These are phyloP conservation scores for Penicillium pancosmium DNA, from an alignment of 495 filamentous ascomycete species.

Conservation along the genomic window DNA sequence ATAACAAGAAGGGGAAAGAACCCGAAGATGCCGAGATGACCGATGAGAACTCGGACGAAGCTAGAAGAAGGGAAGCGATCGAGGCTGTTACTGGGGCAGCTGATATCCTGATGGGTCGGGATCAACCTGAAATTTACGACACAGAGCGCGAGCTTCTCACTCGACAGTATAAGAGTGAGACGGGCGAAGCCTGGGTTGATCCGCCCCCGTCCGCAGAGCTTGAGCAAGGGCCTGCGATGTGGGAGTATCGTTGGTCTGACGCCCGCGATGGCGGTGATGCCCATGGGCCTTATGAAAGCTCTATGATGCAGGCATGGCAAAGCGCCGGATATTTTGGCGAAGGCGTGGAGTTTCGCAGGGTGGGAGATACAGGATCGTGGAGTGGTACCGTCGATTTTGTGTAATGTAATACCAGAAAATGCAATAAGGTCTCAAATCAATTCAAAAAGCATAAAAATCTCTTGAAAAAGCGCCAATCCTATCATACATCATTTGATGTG, in stretches of 20 bases:
- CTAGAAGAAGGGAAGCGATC: constrained; percentile 68
- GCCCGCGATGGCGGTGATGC: constrained; percentile 76
- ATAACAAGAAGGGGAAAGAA: constrained; percentile 61
- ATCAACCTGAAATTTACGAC: constrained; percentile 87
- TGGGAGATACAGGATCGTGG: constrained; percentile 64
- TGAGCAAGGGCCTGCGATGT: constrained; percentile 54
- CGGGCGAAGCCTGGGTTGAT: constrained; percentile 90
- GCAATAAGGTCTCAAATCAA: constrained; percentile 19
- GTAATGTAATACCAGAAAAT: constrained; percentile 33
- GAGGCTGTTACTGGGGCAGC: constrained; percentile 85
- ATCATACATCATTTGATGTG: constrained; percentile 49
- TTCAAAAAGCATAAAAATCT: constrained; percentile 31
- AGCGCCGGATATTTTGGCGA: constrained; percentile 92
- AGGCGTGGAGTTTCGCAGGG: constrained; percentile 81
- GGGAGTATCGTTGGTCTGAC: constrained; percentile 93
- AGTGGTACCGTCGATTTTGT: constrained; percentile 62
- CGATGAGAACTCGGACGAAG: constrained; percentile 73
- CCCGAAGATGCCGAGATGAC: constrained; percentile 67
- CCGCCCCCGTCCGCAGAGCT: constrained; percentile 34
- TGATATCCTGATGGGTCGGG: constrained; percentile 78
- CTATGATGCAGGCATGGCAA: constrained; percentile 86
- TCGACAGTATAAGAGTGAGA: constrained; percentile 81
- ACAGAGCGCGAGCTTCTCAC: constrained; percentile 81
- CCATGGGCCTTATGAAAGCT: constrained; percentile 84
- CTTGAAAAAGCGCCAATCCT: constrained; percentile 46